Percentiles rank a stretch among this genome's conserved stretches.
Conservation (phyloP, 1,284 basidiomycete genomes). For the Austroboletus novae-zelandiae region DNA sequence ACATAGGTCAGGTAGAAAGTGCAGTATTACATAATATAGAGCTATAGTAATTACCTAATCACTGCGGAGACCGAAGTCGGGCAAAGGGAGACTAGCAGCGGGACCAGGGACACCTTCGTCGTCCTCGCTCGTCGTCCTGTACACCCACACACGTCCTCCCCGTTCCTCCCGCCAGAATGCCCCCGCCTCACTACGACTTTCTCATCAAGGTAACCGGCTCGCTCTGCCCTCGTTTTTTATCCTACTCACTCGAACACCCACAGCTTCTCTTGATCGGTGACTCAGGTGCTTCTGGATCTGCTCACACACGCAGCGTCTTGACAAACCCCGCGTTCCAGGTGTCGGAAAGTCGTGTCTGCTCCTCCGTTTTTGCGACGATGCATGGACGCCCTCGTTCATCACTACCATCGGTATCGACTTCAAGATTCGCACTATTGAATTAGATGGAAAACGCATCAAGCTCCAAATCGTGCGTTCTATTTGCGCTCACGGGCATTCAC, state of each 20-base stretch:
- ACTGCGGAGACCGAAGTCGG: slow-evolving; percentile 22
- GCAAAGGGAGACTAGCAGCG: not conserved
- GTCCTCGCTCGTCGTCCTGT: not conserved
- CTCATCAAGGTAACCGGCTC: slow-evolving; percentile 75
- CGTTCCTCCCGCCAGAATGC: slow-evolving; percentile 46
- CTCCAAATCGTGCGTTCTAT: slow-evolving; percentile 80
- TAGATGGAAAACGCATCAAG: slow-evolving; percentile 95
- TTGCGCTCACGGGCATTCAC: slow-evolving; percentile 1
- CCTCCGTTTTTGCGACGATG: slow-evolving; percentile 98
- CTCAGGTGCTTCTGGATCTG: slow-evolving; percentile 60
- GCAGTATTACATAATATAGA: not conserved
- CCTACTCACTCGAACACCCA: slow-evolving; percentile 5
- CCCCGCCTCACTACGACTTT: slow-evolving; percentile 86
- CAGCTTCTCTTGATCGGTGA: slow-evolving; percentile 95
- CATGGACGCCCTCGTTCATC: slow-evolving; percentile 99
- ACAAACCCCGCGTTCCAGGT: slow-evolving; percentile 45
- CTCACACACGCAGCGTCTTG: not conserved
- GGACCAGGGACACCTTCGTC: not conserved
- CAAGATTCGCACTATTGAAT: slow-evolving; percentile 96
- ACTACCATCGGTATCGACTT: slow-evolving; percentile 98
- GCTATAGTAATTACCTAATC: slow-evolving; percentile 16
- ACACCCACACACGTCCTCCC: not conserved
- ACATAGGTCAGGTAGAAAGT: slow-evolving; percentile 10
- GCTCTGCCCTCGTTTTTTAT: not conserved
- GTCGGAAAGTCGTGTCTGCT: slow-evolving; percentile 99